Percentiles rank a stretch among this genome's conserved stretches.
phyloP scores from a whole-genome alignment of 2,329 filamentous ascomycete genomes.

The Cercospora nicotianae region DNA sequence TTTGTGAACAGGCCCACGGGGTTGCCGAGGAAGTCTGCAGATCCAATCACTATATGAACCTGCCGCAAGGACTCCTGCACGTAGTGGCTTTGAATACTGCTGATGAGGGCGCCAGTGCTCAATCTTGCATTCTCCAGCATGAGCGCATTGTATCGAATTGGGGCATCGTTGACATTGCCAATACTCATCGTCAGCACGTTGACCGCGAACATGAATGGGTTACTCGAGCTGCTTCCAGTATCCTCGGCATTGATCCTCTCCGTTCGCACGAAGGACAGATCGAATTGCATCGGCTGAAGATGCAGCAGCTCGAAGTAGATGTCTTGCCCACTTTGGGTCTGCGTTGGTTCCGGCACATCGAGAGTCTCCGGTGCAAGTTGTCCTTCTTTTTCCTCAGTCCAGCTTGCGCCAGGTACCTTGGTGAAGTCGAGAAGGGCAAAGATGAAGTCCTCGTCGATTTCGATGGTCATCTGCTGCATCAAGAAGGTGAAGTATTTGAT shows the following conservation, averaged over 20 bases:
- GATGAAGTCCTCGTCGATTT: slow-evolving; percentile 97
- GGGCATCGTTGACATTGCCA: slow-evolving; percentile 97
- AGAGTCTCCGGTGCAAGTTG: slow-evolving; percentile 85
- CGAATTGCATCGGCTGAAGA: slow-evolving; percentile 96
- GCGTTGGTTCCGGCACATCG: slow-evolving; percentile 87
- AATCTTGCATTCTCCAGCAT: slow-evolving; percentile 94
- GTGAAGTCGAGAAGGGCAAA: slow-evolving; percentile 93
- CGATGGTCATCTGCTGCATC: slow-evolving; percentile 95
- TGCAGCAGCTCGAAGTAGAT: slow-evolving; percentile 98
- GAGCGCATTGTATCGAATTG: slow-evolving; percentile 86
- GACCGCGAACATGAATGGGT: slow-evolving; percentile 97
- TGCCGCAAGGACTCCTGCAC: slow-evolving; percentile 95
- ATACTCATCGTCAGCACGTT: slow-evolving; percentile 99
- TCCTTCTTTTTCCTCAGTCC: slow-evolving; percentile 79
- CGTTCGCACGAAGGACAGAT: slow-evolving; percentile 94
- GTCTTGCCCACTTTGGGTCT: slow-evolving; percentile 81
- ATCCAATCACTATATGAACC: slow-evolving; percentile 95
- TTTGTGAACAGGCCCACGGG: slow-evolving; percentile 98
- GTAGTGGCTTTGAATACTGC: slow-evolving; percentile 91
- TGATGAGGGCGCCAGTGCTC: slow-evolving; percentile 77
- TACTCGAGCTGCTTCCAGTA: slow-evolving; percentile 77
- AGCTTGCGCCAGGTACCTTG: slow-evolving; percentile 86
- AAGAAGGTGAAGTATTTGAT: slow-evolving; percentile 96
- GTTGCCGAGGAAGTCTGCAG: slow-evolving; percentile 95
- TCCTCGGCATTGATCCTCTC: slow-evolving; percentile 96